Base-by-base conservation (phyloP, 257 asterid genomes). In the Thymus mandschuricus region DNA sequence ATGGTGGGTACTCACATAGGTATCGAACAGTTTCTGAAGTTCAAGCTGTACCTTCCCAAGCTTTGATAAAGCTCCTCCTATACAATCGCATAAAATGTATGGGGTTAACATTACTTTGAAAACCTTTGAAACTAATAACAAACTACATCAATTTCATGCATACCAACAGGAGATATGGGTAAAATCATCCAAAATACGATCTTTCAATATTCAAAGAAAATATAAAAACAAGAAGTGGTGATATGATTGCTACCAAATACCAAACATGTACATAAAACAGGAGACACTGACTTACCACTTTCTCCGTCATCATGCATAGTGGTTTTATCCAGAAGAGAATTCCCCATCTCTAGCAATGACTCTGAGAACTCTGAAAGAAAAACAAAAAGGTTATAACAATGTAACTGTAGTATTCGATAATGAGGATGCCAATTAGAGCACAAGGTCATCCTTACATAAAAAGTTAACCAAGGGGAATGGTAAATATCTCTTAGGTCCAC, bases 291-390 rank as follows among this genome's bases (percentile, higher is more conserved):
- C 87, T 79, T 74, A 91, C 99, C 87, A 78, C 87, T 84, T 80
- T 91, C 93, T 79, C 90, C 93, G 62, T 81, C 86, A 55, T 78
- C 86, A 66, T 81, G 87, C 72, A 85, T 59, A 59, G 89, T 79
- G 76, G 92, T 91, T 81, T 89, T 89, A 86, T 91, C 98, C 83
- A 89, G 67, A 52, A 94, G 87, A 76, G 93, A 91, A 75, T 80
- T 87, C 56, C 98, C 99, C 97, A 94, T 91, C 84, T 94, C 99
- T 79, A 85, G 72, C 85, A 91, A 76, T 64, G 99, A 91, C 87
- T 91, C 99, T 1, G 97, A 91, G 78, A 91, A 91, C 87, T 94
- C 98, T 94, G 91, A 60, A 82, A 78, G 61, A 66, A 51, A 76
- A 49, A 66, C 31, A 67, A 46, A 46, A 34, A 50, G 62, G 49